Evolutionary conservation across 306 rosid genomes (phyloP).

Genomic region (Argentina anserina): DNA sequence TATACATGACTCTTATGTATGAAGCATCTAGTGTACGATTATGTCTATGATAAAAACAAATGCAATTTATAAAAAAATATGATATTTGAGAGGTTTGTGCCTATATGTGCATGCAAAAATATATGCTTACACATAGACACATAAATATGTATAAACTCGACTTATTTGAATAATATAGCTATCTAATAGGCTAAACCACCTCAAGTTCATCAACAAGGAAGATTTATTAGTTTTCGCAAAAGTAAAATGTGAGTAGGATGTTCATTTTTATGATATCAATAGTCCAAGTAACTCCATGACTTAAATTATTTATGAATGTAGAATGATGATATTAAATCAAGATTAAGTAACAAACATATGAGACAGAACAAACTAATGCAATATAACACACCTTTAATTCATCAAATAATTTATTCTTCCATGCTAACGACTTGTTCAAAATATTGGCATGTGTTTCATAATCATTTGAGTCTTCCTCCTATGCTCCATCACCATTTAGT

Average conservation of each 20-base stretch:
- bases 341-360: background rate
- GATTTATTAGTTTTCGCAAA: too few species aligned
- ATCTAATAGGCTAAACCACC: too few species aligned
- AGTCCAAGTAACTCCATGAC: background rate
- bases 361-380: background rate
- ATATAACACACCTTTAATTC: conserved; percentile 62
- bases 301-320: background rate
- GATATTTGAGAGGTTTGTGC: too few species aligned
- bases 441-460: conserved; percentile 79
- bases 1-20: too few species aligned
- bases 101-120: too few species aligned
- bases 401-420: conserved; percentile 92
- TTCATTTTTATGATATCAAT: background rate
- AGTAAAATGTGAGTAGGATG: conserved; percentile 4
- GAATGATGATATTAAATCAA: background rate
- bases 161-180: too few species aligned
- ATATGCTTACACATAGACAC: too few species aligned
- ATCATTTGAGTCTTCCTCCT: conserved; percentile 72
- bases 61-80: too few species aligned
- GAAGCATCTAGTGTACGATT: too few species aligned
- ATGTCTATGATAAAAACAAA: too few species aligned
- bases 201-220: too few species aligned
- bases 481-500: conserved; percentile 60
- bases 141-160: too few species aligned
- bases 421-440: conserved; percentile 79